Percentiles rank a stretch among this genome's conserved stretches.
These are phyloP conservation scores for Eutypella sp. DNA, from an alignment of 2,329 filamentous ascomycete species.

Conservation along the genomic window DNA sequence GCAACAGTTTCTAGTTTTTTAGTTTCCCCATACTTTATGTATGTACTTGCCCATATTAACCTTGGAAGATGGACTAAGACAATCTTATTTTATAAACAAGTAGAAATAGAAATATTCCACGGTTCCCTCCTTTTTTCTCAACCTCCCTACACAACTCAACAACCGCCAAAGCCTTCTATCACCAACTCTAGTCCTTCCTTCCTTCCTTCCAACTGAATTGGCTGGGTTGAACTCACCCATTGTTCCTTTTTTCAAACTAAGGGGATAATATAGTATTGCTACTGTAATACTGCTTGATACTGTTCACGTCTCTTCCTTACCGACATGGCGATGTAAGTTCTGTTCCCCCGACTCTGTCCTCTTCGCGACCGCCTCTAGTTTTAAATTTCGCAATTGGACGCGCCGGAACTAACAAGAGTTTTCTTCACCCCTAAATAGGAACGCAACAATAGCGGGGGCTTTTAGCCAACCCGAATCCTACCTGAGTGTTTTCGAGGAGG, in stretches of 20 bases:
- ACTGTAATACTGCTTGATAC: too few relatives aligned
- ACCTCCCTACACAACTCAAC: background rate
- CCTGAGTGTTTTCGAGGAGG: constrained; percentile 56
- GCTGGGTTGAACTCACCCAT: too few relatives aligned
- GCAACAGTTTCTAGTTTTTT: background rate
- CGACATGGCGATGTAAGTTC: constrained; percentile 25
- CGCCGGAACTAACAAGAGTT: constrained; percentile 1
- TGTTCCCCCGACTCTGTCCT: too few relatives aligned
- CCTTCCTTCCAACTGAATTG: too few relatives aligned
- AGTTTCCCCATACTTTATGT: background rate
- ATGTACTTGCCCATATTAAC: too few relatives aligned
- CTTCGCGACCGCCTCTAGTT: too few relatives aligned
- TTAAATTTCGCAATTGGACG: background rate
- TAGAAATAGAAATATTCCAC: background rate
- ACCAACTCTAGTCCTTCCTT: background rate
- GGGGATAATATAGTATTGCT: too few relatives aligned
- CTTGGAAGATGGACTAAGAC: too few relatives aligned
- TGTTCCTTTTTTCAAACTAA: too few relatives aligned
- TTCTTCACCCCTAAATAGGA: constrained; percentile 36
- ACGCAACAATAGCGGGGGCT: constrained; percentile 42
- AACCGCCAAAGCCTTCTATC: background rate
- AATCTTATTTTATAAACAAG: too few relatives aligned
- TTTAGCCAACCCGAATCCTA: constrained; percentile 48
- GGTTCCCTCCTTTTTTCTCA: background rate
- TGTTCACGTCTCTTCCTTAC: too few relatives aligned